Evolutionary conservation across 768 basidiomycete species (phyloP), one percentile per base, ranked within the genome.

Genomic region (Boletus huronensis): DNA sequence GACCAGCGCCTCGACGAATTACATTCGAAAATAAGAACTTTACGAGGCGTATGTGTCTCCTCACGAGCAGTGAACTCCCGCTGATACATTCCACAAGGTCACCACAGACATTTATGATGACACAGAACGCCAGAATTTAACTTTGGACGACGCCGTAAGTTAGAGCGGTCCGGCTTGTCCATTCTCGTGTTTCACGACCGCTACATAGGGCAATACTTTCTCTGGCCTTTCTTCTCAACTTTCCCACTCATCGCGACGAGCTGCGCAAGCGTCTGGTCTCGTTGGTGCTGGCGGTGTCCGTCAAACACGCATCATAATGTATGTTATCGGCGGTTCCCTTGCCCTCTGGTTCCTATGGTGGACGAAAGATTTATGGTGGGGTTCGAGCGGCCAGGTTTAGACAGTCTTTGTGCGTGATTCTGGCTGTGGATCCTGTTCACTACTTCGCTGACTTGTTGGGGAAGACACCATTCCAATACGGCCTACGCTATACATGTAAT

Each of bases 71-170:
- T n/a, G 36, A 32, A 13, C 31, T 50, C 26, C 17, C 6, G 35
- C 35, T 53, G 42, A 58, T 42, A 29, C 29, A 6, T 31, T 11
- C 29, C 28, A 31, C 36, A 19, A 93, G 90, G 79, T 94, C n/a
- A 93, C 91, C 13, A 88, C 83, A 3, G 91, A 94, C 72, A 92
- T 94, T 36, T 79, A 94, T 66, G 81, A 83, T 57, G 92, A 93
- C 63, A 86, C 86, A 1, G 91, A 94, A 71, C 75, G 85, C 10
- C 92, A 93, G 73, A 93, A 93, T 63, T 65, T 80, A 3, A 81
- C 87, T 50, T 74, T 94, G 25, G 90, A 93, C 62, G 82, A 87
- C 36, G 84, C 90, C 3, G 90, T 90, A 55, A 58, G 85, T 68
- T 25, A 19, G 13, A 38, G 26, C n/a, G 36, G 7, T 29, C 7